Evolutionary conservation across 2,329 filamentous ascomycete species (phyloP), one percentile per base, ranked within the genome.

Genomic region (Fusarium udum): DNA sequence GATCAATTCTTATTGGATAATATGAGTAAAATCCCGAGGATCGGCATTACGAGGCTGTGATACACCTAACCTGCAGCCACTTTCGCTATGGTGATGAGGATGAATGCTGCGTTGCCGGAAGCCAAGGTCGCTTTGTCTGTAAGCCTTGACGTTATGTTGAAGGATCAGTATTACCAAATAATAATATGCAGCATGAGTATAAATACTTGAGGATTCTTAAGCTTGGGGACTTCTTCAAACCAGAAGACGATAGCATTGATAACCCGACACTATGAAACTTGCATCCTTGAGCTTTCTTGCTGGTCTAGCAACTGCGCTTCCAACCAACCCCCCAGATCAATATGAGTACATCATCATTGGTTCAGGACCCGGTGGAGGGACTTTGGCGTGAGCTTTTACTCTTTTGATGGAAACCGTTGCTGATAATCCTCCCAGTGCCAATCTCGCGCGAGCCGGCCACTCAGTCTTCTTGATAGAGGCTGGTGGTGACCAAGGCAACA

Each of bases 321-420:
- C 42, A 4, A 48, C n/a, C 9, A 22, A 18, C 14, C 28, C 18
- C 6, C 3, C 42, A 9, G 16, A 43, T 31, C 42, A 49, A 4
- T 90, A 90, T 75, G 88, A 90, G 67, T 90, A 89, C 78, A 83
- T 90, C n/a, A 82, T 90, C 15, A 84, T 90, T 24, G 88, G 88
- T 11, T 88, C 86, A 28, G 88, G 88, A 11, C 82, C 87, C 12
- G 88, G 88, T 12, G 88, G 88, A 46, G 87, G 85, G 24, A 85
- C 87, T 40, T 77, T 90, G 6, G 87, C 88, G 74, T 78, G 13
- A 58, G 75, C 62, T 2, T 7, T 4, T 18, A 1, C 6, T n/a
- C 14, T 22, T 22, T 6, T 2, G 18, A 20, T 22, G 1, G 4
- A 11, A 14, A 4, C 1, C 3, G 0, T 28, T 34, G 6, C 48